These are phyloP conservation scores for Fraxinus platypoda DNA, from an alignment of 305 asterid species.

Conservation along the genomic window DNA sequence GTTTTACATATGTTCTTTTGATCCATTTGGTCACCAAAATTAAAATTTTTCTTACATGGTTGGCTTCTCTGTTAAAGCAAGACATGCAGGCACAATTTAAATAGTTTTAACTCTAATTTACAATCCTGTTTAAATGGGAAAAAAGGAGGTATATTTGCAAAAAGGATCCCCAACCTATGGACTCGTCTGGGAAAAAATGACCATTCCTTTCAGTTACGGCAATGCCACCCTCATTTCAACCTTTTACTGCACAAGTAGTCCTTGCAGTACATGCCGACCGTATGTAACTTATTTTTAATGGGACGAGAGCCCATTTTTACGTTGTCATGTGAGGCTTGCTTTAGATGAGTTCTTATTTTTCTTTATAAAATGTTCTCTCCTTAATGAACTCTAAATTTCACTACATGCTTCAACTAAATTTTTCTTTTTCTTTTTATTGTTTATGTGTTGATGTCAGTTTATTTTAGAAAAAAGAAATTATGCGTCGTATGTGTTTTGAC, in stretches of 20 bases:
- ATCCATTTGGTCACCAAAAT: background rate
- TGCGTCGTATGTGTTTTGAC: background rate
- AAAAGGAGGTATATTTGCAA: background rate
- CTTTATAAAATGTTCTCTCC: background rate
- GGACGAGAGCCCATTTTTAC: background rate
- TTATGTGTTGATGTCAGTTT: background rate
- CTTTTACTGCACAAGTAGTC: background rate
- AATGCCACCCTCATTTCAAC: background rate
- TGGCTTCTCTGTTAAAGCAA: background rate
- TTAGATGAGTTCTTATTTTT: background rate
- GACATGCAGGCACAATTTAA: background rate
- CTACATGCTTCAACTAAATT: background rate
- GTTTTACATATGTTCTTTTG: too few relatives aligned
- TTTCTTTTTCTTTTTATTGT: background rate
- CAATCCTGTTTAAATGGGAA: background rate
- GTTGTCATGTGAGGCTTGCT: background rate
- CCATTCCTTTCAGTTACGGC: background rate
- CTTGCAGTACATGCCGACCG: background rate
- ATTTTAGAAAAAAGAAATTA: background rate
- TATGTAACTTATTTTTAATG: background rate
- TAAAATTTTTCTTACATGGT: background rate
- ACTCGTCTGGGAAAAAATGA: background rate
- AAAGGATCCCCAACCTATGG: background rate
- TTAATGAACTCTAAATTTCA: background rate
- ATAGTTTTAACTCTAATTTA: too few relatives aligned